Conservation (phyloP, 179 eudicot species). For the Beta macrorhiza region DNA sequence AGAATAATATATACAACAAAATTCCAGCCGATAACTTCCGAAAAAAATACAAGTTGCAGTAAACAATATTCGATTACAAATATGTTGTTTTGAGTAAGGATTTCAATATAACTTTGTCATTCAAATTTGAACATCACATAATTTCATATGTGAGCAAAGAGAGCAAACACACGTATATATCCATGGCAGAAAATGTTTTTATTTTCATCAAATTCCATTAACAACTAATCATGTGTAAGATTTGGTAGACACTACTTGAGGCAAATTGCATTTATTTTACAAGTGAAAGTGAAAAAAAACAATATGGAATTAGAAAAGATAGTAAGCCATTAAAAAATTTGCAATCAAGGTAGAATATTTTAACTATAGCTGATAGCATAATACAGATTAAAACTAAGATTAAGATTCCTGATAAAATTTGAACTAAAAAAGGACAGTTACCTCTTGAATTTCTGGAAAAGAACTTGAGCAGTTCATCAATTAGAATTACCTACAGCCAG, state of each 20-base stretch:
- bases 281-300: background rate
- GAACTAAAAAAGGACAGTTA: conserved; percentile 24
- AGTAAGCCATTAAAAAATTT: background rate
- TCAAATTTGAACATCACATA: background rate
- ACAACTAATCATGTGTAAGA: background rate
- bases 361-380: background rate
- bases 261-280: too few species aligned
- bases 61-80: background rate
- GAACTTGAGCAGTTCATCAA: conserved; percentile 92
- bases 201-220: background rate
- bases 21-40: background rate
- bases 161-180: background rate
- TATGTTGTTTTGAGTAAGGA: background rate
- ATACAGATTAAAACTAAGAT: background rate
- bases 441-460: conserved; percentile 74
- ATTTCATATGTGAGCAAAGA: background rate
- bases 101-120: background rate
- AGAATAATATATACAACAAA: background rate
- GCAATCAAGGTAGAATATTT: background rate
- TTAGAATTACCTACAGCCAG: conserved; percentile 68
- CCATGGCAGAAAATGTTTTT: background rate
- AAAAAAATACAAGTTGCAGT: background rate
- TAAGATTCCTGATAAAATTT: background rate
- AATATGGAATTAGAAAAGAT: background rate
- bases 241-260: background rate